A percentile compares a stretch with the other conserved stretches of the same genome.
These are phyloP conservation scores for Lolium perenne DNA, from an alignment of 176 grass and related monocot species.

Conservation along the genomic window DNA sequence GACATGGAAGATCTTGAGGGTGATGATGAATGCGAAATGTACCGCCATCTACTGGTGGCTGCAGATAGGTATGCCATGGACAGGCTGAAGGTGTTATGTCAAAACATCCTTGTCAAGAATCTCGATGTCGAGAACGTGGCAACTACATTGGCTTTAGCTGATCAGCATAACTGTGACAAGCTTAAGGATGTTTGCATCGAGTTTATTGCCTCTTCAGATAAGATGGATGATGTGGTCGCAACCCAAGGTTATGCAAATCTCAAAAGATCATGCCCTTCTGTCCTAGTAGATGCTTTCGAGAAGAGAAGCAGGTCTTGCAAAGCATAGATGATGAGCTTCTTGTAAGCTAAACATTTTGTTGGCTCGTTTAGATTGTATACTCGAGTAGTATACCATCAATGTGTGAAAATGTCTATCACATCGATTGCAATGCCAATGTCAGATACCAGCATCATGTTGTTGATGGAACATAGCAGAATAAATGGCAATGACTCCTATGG, in stretches of 20 bases:
- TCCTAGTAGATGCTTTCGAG: neutral
- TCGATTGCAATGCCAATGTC: neutral
- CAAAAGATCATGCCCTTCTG: neutral
- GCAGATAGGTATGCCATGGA: slow-evolving; percentile 11
- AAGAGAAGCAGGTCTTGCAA: neutral
- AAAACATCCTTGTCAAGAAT: slow-evolving; percentile 1
- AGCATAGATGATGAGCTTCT: neutral
- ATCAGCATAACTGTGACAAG: too few species aligned
- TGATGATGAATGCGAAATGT: neutral
- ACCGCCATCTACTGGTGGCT: neutral
- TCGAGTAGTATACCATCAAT: neutral
- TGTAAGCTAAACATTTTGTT: neutral
- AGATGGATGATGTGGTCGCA: neutral
- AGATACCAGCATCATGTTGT: neutral
- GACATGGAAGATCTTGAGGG: neutral
- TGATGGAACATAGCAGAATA: neutral
- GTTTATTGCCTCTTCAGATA: too few species aligned
- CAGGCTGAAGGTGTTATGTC: neutral
- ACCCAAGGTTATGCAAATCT: neutral
- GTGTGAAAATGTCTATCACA: neutral
- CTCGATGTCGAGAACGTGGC: slow-evolving; percentile 4
- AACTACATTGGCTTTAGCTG: neutral
- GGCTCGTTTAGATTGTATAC: neutral
- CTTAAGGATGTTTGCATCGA: too few species aligned
- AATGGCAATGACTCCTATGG: neutral